These are phyloP conservation scores for Sungouiozyma intestinalis DNA, from an alignment of 805 yeast genomes.

Conservation along the genomic window DNA sequence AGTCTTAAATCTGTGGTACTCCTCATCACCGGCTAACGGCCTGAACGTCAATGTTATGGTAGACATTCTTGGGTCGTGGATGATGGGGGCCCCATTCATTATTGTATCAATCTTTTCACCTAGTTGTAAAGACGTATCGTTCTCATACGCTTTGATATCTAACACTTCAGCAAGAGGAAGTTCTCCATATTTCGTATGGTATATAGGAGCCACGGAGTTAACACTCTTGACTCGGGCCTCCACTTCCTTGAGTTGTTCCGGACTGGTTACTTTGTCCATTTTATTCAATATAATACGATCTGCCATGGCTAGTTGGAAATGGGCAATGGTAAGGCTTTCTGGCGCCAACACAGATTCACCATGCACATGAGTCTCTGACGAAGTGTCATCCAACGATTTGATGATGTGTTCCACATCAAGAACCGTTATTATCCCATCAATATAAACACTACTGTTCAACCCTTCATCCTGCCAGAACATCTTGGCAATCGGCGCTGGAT, in stretches of 20 bases:
- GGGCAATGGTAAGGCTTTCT: conserved; percentile 62
- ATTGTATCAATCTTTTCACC: conserved; percentile 2
- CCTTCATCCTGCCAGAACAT: conserved; percentile 98
- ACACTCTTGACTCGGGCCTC: conserved; percentile 34
- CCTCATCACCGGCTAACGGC: conserved; percentile 25
- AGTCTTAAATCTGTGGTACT: conserved; percentile 40
- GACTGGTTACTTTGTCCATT: conserved; percentile 40
- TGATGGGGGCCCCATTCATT: conserved; percentile 14
- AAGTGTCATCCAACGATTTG: conserved; percentile 52
- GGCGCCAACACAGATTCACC: conserved; percentile 30
- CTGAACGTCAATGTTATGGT: conserved; percentile 43
- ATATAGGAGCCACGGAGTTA: conserved; percentile 58
- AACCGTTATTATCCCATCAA: conserved; percentile 88
- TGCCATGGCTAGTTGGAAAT: conserved; percentile 81
- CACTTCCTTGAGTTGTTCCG: conserved; percentile 25
- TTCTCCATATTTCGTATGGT: conserved; percentile 65
- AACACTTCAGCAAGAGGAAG: conserved; percentile 53
- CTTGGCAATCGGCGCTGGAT: conserved; percentile 92
- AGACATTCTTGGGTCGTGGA: conserved; percentile 44
- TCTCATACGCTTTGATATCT: conserved; percentile 71
- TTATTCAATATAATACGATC: conserved; percentile 77
- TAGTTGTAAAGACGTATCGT: conserved; percentile 5
- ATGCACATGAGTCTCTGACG: conserved; percentile 59
- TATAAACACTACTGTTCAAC: conserved; percentile 67
- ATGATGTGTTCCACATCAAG: conserved; percentile 63